These are phyloP conservation scores for Triticum turgidum DNA, from an alignment of 176 grass and related monocot species.

Conservation along the genomic window DNA sequence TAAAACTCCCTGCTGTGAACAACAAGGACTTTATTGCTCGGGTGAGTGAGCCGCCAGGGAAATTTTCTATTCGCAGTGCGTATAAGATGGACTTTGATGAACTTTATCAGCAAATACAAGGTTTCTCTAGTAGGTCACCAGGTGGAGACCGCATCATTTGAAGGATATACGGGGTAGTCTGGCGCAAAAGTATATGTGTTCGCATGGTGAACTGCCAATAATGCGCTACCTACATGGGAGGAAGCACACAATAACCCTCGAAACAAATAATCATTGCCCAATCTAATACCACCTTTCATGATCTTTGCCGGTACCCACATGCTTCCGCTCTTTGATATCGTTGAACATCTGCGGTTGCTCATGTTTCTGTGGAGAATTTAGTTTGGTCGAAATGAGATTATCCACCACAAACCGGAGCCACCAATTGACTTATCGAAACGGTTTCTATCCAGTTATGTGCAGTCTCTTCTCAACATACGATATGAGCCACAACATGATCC, in stretches of 20 bases:
- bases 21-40: too few relatives aligned
- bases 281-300: neutral
- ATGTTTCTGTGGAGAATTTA: neutral
- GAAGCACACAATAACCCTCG: neutral
- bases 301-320: neutral
- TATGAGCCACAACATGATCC: neutral
- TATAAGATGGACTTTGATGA: neutral
- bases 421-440: neutral
- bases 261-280: neutral
- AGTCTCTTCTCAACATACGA: neutral
- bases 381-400: neutral
- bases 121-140: too few relatives aligned
- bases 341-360: neutral
- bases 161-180: too few relatives aligned
- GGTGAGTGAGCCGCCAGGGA: too few relatives aligned
- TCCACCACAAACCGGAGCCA: neutral
- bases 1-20: too few relatives aligned
- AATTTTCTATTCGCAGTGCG: neutral
- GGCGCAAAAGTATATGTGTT: neutral
- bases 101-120: neutral
- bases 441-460: neutral
- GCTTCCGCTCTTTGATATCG: neutral
- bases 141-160: too few relatives aligned
- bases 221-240: neutral
- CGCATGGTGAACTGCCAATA: neutral